These are phyloP conservation scores for Melastoma candidum DNA, from an alignment of 441 rosid genomes.

Conservation along the genomic window DNA sequence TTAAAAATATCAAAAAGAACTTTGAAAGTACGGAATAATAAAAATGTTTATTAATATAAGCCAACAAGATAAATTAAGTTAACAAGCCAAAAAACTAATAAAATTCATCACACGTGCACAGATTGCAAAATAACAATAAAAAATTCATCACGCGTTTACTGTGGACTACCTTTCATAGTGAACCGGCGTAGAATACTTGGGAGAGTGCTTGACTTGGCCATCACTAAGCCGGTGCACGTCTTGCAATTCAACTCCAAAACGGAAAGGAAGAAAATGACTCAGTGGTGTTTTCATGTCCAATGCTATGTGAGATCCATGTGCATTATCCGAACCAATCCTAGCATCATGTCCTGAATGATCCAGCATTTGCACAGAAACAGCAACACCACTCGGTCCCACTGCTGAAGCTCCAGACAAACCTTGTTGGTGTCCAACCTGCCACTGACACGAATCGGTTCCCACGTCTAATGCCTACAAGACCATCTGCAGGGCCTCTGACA, in stretches of 20 bases:
- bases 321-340: constrained; percentile 72
- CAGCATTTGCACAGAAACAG: constrained; percentile 47
- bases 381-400: constrained; percentile 36
- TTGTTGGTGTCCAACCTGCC: constrained; percentile 80
- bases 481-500: constrained; percentile 86
- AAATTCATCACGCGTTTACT: too few relatives aligned
- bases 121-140: too few relatives aligned
- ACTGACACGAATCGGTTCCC: constrained; percentile 77
- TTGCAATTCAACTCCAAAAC: constrained; percentile 89
- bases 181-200: constrained; percentile 86
- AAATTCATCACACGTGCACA: too few relatives aligned
- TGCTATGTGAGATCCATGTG: constrained; percentile 60
- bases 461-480: constrained; percentile 94
- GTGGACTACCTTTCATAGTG: constrained; percentile 80
- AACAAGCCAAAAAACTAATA: too few relatives aligned
- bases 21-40: too few relatives aligned
- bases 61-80: too few relatives aligned
- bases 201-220: constrained; percentile 96
- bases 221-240: constrained; percentile 83
- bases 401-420: constrained; percentile 59
- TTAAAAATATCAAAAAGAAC: too few relatives aligned
- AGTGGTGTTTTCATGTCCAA: constrained; percentile 84
- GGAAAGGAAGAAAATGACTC: constrained; percentile 94
- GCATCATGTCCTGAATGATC: constrained; percentile 50
- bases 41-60: too few relatives aligned